These are phyloP conservation scores for Fusarium virguliforme DNA, from an alignment of 2,329 filamentous ascomycete species.

Conservation along the genomic window DNA sequence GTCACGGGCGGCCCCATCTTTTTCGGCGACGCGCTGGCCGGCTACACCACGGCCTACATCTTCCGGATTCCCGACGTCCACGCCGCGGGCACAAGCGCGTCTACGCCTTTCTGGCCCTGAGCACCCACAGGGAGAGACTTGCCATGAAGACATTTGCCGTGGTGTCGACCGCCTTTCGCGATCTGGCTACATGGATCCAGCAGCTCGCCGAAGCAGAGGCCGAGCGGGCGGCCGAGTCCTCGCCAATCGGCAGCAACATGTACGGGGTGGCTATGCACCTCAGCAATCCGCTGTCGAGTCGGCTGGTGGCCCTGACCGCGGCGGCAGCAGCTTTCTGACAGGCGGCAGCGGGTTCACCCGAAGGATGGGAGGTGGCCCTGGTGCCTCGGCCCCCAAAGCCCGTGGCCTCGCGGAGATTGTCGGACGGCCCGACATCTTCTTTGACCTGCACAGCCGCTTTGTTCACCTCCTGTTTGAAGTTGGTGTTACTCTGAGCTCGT, in stretches of 20 bases:
- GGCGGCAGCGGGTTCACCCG: constrained; percentile 71
- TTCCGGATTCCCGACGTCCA: constrained; percentile 79
- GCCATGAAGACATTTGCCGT: constrained; percentile 78
- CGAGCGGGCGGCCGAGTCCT: constrained; percentile 67
- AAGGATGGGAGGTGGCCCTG: constrained; percentile 71
- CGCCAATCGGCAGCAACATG: constrained; percentile 58
- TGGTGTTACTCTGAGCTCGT: constrained; percentile 69
- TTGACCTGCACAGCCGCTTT: constrained; percentile 76
- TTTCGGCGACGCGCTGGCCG: constrained; percentile 76
- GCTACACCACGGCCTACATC: constrained; percentile 80
- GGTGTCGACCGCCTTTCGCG: constrained; percentile 74
- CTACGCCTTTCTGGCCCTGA: constrained; percentile 77
- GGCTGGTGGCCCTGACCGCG: constrained; percentile 56
- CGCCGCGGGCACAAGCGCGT: constrained; percentile 79
- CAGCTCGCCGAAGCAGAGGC: constrained; percentile 75
- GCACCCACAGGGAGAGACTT: constrained; percentile 75
- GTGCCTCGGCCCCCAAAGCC: constrained; percentile 70
- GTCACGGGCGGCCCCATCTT: constrained; percentile 77
- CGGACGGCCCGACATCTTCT: constrained; percentile 78
- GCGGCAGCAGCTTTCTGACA: constrained; percentile 71
- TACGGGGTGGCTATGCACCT: constrained; percentile 56
- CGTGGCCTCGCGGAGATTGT: constrained; percentile 77
- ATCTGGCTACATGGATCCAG: constrained; percentile 77
- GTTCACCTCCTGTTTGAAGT: constrained; percentile 75
- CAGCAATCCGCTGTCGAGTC: constrained; percentile 52